Conservation (phyloP, 441 rosid species). For the Aquilaria agallochum region DNA sequence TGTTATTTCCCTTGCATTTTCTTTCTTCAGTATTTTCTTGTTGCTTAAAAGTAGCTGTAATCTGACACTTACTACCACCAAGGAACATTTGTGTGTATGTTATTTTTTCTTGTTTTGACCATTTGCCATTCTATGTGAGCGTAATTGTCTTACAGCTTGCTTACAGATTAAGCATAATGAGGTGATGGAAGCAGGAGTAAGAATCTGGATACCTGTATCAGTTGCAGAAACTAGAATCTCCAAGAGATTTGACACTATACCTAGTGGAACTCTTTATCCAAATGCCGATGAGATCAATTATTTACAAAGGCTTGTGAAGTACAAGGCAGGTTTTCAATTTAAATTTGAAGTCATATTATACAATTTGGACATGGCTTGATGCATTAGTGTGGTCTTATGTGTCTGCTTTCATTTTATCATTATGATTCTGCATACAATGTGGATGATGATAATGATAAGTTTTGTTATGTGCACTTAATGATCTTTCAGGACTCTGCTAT, state of each 20-base stretch:
- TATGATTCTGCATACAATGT: neutral
- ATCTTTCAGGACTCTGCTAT: slow-evolving; percentile 65
- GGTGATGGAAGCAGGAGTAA: slow-evolving; percentile 63
- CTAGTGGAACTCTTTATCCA: slow-evolving; percentile 86
- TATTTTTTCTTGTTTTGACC: slow-evolving; percentile 3
- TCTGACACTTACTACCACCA: neutral
- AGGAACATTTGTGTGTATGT: neutral
- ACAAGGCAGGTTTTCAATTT: slow-evolving; percentile 47
- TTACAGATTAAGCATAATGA: slow-evolving; percentile 68
- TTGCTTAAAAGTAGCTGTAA: neutral
- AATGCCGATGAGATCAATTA: slow-evolving; percentile 89
- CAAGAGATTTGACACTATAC: slow-evolving; percentile 77
- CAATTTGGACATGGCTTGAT: no score
- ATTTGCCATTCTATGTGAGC: slow-evolving; percentile 4
- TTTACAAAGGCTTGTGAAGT: slow-evolving; percentile 85
- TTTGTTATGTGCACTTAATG: neutral
- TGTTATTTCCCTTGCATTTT: neutral
- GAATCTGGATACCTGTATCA: slow-evolving; percentile 65
- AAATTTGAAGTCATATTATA: neutral
- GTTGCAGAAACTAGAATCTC: slow-evolving; percentile 65
- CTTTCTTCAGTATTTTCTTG: neutral
- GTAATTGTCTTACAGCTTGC: slow-evolving; percentile 34
- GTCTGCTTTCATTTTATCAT: neutral
- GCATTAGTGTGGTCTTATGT: no score
- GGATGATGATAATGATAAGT: neutral